Evolutionary conservation across 2,329 filamentous ascomycete genomes (phyloP), one percentile per base, ranked within the genome.

Genomic region (Colletotrichum sp.): DNA sequence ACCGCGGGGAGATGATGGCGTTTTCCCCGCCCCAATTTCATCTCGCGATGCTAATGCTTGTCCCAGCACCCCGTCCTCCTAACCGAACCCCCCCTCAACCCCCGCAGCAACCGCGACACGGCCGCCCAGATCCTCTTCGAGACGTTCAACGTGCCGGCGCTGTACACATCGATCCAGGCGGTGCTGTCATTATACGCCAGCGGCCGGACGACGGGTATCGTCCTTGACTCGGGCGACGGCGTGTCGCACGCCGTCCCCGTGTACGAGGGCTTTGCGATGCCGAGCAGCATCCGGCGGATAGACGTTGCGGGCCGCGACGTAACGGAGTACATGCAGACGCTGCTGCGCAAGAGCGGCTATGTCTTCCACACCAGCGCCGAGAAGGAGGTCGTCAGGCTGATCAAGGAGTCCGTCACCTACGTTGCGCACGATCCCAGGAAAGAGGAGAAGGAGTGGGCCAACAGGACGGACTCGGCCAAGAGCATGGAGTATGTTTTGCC

Each of bases 61-160:
- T 22, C 62, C 63, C 72, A 96, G 93, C 97, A 99, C 86, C 97
- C 97, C 61, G 96, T 99, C 77, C 92, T 99, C 69, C 90, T 99
- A 81, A 99, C 97, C 77, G 97, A 99, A 86, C 95, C 97, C 66
- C 97, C 97, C 55, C 89, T 99, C 79, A 99, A 99, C 86, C 97
- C 97, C 39, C 93, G 96, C 85, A 94, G 94, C 85, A 99, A 99
- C 87, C 95, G 97, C 83, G 97, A 99, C 84, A 98, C 94, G 9
- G 97, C 97, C 52, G 97, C 97, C 57, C 97, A 99, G 86, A 98
- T 99, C 79, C 92, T 99, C 72, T 99, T 99, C 86, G 97, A 99
- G 87, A 98, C 96, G 4, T 99, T 99, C 90, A 99, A 99, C 83
- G 96, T 99, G 13, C 97, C 97, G 15, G 97, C 97, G 6, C 90